Percentiles rank a stretch among this genome's conserved stretches.
Conservation (phyloP, 2,329 filamentous ascomycete species). For the Beauveria medogensis region DNA sequence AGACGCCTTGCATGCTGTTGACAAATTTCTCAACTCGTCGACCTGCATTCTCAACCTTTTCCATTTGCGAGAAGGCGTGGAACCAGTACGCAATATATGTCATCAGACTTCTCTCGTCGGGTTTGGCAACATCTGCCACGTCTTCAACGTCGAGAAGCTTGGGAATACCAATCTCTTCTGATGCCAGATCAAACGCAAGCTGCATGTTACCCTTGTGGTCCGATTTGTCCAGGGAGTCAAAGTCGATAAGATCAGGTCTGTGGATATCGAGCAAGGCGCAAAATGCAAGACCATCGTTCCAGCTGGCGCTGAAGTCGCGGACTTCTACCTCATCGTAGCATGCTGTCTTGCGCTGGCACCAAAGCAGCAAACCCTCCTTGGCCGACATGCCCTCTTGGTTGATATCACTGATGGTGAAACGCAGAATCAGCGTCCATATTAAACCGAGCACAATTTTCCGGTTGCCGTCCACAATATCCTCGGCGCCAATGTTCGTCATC, state of each 20-base stretch:
- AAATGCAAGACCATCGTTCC: slow-evolving; percentile 96
- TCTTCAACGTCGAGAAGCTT: slow-evolving; percentile 95
- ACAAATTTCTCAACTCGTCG: slow-evolving; percentile 97
- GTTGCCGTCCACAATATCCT: slow-evolving; percentile 97
- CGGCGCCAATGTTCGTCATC: slow-evolving; percentile 96
- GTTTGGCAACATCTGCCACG: slow-evolving; percentile 92
- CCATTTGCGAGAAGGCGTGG: slow-evolving; percentile 98
- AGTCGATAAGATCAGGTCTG: slow-evolving; percentile 93
- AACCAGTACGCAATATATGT: slow-evolving; percentile 99
- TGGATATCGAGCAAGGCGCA: slow-evolving; percentile 96
- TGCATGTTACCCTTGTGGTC: slow-evolving; percentile 98
- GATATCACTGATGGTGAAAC: slow-evolving; percentile 98
- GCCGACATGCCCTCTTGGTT: slow-evolving; percentile 96
- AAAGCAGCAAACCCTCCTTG: slow-evolving; percentile 87
- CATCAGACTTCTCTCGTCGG: slow-evolving; percentile 95
- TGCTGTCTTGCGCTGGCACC: slow-evolving; percentile 97
- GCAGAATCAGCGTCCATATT: slow-evolving; percentile 96
- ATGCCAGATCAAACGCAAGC: slow-evolving; percentile 90
- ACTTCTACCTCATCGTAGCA: slow-evolving; percentile 98
- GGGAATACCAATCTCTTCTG: slow-evolving; percentile 94
- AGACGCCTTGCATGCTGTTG: slow-evolving; percentile 96
- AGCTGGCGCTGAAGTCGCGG: slow-evolving; percentile 87
- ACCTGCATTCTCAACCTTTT: slow-evolving; percentile 95
- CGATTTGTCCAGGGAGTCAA: slow-evolving; percentile 84
- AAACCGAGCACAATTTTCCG: slow-evolving; percentile 93